These are phyloP conservation scores for Xanthoparmelia taractica DNA, from an alignment of 495 filamentous ascomycete genomes.

Conservation along the genomic window DNA sequence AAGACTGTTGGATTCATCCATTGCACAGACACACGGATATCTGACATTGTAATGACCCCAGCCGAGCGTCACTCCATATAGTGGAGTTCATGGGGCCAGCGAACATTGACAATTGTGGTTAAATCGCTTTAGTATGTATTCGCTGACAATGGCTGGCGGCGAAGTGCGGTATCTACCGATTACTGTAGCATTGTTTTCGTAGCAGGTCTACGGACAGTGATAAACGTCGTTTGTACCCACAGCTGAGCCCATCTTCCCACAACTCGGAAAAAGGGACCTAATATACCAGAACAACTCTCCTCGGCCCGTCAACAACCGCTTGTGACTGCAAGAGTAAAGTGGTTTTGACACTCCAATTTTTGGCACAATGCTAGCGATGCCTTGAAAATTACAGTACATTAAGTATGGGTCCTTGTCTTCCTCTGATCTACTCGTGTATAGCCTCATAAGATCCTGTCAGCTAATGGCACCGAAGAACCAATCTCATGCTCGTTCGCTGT, in stretches of 20 bases:
- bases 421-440: neutral
- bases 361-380: neutral
- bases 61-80: conserved; percentile 13
- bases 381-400: neutral
- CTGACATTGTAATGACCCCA: conserved; percentile 32
- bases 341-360: neutral
- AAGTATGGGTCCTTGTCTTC: neutral
- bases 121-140: neutral
- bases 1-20: conserved; percentile 90
- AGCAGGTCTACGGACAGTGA: neutral
- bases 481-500: neutral
- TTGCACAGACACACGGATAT: conserved; percentile 90
- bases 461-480: neutral
- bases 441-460: conserved; percentile 9
- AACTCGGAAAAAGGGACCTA: too few species aligned
- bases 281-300: too few species aligned
- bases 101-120: conserved; percentile 12
- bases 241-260: neutral
- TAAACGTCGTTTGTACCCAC: neutral
- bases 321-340: too few species aligned
- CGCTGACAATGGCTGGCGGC: neutral
- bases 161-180: too few species aligned
- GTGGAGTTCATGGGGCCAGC: conserved; percentile 20
- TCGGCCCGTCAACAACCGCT: too few species aligned
- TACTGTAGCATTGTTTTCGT: neutral